phyloP scores from a whole-genome alignment of 441 rosid genomes.

The Manihot esculenta region DNA sequence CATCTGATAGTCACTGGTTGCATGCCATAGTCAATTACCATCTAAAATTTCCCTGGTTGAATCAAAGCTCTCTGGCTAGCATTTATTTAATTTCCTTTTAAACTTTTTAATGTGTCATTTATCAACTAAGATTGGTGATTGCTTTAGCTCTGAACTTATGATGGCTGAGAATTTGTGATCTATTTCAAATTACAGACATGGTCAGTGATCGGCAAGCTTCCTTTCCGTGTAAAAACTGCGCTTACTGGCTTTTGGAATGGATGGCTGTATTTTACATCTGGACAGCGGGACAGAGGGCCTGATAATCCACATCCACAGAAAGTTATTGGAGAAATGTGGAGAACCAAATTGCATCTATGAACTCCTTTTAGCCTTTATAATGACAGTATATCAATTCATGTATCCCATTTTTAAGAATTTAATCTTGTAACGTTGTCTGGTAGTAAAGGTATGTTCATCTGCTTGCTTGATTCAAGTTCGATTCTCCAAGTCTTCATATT shows the following conservation, averaged over 20 bases:
- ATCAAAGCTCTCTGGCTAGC: neutral
- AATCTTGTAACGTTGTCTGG: too few relatives aligned
- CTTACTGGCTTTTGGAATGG: conserved; percentile 77
- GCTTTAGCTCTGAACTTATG: neutral
- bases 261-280: conserved; percentile 82
- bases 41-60: neutral
- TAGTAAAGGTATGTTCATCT: too few relatives aligned
- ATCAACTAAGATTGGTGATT: neutral
- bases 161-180: conserved; percentile 5
- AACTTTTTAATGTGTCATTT: neutral
- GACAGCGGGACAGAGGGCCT: conserved; percentile 88
- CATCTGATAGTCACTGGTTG: too few relatives aligned
- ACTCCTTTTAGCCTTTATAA: neutral
- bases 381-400: neutral
- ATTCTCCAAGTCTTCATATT: too few relatives aligned
- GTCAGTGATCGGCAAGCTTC: conserved; percentile 83
- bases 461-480: too few relatives aligned
- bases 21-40: too few relatives aligned
- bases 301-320: conserved; percentile 77
- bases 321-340: conserved; percentile 81
- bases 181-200: conserved; percentile 53
- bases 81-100: neutral
- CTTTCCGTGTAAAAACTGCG: conserved; percentile 75
- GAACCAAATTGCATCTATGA: conserved; percentile 67
- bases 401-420: too few relatives aligned